These are phyloP conservation scores for Fusarium xyrophilum DNA, from an alignment of 2,329 filamentous ascomycete genomes.

Conservation along the genomic window DNA sequence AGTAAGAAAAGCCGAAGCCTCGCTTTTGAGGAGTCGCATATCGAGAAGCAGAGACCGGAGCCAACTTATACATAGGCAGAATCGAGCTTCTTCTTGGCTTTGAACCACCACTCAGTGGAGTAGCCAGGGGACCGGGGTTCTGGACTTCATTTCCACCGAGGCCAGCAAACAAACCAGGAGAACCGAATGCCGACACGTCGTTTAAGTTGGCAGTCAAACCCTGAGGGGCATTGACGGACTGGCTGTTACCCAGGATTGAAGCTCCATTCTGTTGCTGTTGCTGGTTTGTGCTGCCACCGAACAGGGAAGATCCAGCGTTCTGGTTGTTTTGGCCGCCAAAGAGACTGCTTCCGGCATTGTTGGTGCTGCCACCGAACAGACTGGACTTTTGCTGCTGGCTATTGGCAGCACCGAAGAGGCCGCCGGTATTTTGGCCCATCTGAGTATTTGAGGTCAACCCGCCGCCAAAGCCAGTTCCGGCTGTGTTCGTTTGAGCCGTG, in stretches of 20 bases:
- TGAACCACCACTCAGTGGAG: constrained; percentile 77
- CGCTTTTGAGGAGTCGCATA: constrained; percentile 84
- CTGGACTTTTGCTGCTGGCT: constrained; percentile 52
- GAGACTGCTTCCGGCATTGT: constrained; percentile 56
- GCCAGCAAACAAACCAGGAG: constrained; percentile 82
- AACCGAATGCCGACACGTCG: constrained; percentile 89
- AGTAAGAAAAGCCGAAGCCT: constrained; percentile 92
- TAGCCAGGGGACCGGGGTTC: constrained; percentile 89
- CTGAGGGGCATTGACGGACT: constrained; percentile 61
- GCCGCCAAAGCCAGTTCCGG: constrained; percentile 54
- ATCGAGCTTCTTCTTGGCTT: constrained; percentile 82
- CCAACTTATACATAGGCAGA: constrained; percentile 86
- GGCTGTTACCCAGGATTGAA: constrained; percentile 66
- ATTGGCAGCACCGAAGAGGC: constrained; percentile 58
- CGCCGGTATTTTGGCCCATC: constrained; percentile 48
- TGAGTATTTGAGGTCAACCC: constrained; percentile 48
- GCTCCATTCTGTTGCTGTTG: constrained; percentile 60
- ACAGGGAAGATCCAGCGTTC: constrained; percentile 53
- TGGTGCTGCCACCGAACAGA: constrained; percentile 60
- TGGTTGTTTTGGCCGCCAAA: constrained; percentile 61
- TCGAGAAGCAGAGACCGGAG: constrained; percentile 78
- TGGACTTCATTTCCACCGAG: constrained; percentile 66
- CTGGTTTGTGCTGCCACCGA: constrained; percentile 55
- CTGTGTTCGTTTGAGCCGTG: constrained; percentile 46
- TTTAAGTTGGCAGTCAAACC: constrained; percentile 79